Conservation (phyloP, 1,284 basidiomycete species). For the Tremellales sp. region DNA sequence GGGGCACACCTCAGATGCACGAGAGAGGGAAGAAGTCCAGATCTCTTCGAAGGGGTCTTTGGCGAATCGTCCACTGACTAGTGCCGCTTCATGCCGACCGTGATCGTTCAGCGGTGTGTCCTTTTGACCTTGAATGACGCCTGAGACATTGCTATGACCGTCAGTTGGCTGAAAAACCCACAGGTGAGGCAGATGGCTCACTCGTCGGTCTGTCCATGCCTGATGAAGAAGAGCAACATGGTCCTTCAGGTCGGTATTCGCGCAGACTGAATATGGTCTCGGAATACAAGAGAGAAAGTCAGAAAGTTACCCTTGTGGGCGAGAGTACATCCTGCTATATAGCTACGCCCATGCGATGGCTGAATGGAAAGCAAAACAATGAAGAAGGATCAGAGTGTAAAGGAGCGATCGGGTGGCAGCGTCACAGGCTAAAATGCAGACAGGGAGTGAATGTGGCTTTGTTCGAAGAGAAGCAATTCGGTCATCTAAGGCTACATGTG, state of each 20-base stretch:
- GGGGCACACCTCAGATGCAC: slow-evolving; percentile 40
- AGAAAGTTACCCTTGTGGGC: too few species aligned
- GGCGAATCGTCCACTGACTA: slow-evolving; percentile 23
- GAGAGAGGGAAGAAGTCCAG: slow-evolving; percentile 26
- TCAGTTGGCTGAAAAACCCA: not conserved
- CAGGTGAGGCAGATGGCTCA: slow-evolving; percentile 11
- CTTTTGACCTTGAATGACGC: slow-evolving; percentile 45
- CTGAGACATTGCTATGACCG: slow-evolving; percentile 33
- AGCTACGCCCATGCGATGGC: too few species aligned
- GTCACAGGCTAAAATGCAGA: too few species aligned
- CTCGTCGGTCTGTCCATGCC: slow-evolving; percentile 47
- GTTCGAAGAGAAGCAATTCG: too few species aligned
- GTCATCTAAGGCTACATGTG: too few species aligned
- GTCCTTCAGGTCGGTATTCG: too few species aligned
- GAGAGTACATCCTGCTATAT: too few species aligned
- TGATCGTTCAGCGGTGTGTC: slow-evolving; percentile 43
- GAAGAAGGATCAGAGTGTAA: too few species aligned
- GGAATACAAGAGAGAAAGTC: too few species aligned
- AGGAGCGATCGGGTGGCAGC: not conserved
- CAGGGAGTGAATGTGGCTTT: too few species aligned
- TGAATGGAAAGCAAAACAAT: too few species aligned
- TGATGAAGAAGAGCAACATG: slow-evolving; percentile 24
- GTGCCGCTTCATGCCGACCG: slow-evolving; percentile 31
- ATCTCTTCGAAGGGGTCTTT: slow-evolving; percentile 24
- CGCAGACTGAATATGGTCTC: too few species aligned